Conservation (phyloP, 108 stramenopile species). For the Stephanodiscus triporus region DNA sequence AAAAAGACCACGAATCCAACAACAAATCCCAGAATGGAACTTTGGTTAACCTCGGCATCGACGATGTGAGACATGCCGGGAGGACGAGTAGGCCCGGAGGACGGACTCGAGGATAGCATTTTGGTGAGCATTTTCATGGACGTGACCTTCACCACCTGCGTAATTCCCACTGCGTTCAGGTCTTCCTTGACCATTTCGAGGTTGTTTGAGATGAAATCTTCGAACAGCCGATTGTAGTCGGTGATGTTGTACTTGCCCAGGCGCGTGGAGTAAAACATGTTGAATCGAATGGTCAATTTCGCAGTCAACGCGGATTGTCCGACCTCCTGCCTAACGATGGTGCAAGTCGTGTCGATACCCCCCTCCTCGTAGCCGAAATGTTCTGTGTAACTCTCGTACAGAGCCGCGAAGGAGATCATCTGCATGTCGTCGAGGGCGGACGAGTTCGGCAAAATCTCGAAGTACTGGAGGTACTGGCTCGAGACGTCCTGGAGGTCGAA, state of each 20-base stretch:
- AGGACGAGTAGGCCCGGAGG: no score
- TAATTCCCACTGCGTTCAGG: conserved; percentile 9
- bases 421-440: no score
- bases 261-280: background rate
- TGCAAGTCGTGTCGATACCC: background rate
- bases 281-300: background rate
- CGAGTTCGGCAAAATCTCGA: no score
- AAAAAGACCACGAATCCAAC: no score
- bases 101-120: no score
- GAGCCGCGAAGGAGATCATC: background rate
- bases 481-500: no score
- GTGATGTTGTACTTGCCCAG: conserved; percentile 34
- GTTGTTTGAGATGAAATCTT: conserved; percentile 41
- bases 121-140: background rate
- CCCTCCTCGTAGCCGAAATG: background rate
- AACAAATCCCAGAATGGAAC: no score
- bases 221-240: conserved; percentile 39
- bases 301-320: no score
- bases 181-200: conserved; percentile 20
- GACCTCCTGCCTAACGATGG: background rate
- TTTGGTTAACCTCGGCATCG: no score
- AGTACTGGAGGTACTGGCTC: no score
- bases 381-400: background rate
- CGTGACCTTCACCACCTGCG: background rate
- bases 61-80: no score